Percentiles rank a stretch among this genome's conserved stretches.
Evolutionary conservation across 2,329 filamentous ascomycete species (phyloP).

Genomic region (Setomelanomma holmii): DNA sequence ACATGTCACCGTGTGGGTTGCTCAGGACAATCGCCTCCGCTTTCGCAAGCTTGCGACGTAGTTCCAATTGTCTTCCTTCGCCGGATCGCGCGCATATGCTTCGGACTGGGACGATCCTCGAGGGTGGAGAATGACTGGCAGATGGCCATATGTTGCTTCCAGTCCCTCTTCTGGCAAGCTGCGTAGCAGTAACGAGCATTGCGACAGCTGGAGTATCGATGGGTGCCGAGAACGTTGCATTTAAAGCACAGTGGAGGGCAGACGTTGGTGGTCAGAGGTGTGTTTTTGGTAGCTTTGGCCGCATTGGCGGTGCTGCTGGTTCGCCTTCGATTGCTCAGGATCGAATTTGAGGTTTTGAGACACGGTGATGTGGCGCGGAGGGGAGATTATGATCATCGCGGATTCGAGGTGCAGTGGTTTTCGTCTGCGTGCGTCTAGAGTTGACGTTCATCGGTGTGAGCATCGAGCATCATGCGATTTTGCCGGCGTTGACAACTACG

Average conservation of each 20-base stretch:
- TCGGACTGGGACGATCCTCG: neutral
- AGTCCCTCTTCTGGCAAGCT: neutral
- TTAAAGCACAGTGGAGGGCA: neutral
- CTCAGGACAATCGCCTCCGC: too few relatives aligned
- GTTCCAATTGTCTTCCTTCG: too few relatives aligned
- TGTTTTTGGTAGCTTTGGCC: neutral
- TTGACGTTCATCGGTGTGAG: neutral
- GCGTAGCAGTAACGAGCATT: neutral
- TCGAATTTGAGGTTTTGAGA: too few relatives aligned
- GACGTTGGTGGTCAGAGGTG: neutral
- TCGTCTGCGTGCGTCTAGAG: neutral
- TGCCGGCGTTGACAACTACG: too few relatives aligned
- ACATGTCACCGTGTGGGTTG: too few relatives aligned
- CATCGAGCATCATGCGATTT: too few relatives aligned
- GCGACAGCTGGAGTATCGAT: neutral
- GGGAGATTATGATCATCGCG: too few relatives aligned
- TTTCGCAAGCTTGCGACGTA: too few relatives aligned
- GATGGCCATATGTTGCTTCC: neutral
- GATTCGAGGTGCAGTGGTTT: too few relatives aligned
- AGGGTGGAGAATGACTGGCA: conserved; percentile 1
- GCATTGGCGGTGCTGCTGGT: too few relatives aligned
- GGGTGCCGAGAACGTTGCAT: neutral
- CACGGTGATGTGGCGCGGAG: too few relatives aligned
- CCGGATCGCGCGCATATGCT: conserved; percentile 18
- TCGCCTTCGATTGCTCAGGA: too few relatives aligned